Percentiles rank a stretch among this genome's conserved stretches.
phyloP scores from a whole-genome alignment of 2,329 filamentous ascomycete species.

The Grosmannia serpens region DNA sequence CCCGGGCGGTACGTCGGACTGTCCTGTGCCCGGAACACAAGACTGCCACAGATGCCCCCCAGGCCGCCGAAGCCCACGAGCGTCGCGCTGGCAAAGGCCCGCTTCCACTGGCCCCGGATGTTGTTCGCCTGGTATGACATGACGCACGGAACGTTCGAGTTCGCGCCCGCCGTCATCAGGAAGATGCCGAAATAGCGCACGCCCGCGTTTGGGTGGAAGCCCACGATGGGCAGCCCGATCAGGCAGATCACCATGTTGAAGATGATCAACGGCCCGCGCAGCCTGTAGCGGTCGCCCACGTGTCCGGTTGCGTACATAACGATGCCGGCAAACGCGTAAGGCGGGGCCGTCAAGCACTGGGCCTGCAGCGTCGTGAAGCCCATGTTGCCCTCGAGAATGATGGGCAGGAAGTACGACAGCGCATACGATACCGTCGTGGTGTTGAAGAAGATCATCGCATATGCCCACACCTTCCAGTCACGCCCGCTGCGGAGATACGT shows the following conservation, averaged over 20 bases:
- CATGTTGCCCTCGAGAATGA: conserved; percentile 55
- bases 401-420: conserved; percentile 67
- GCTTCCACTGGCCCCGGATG: conserved; percentile 80
- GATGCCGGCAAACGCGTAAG: conserved; percentile 53
- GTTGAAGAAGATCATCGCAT: conserved; percentile 49
- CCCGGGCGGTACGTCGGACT: conserved; percentile 41
- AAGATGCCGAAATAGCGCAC: conserved; percentile 67
- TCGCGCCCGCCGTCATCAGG: conserved; percentile 63
- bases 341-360: conserved; percentile 62
- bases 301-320: conserved; percentile 50
- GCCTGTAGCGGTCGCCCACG: conserved; percentile 53
- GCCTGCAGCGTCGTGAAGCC: conserved; percentile 51
- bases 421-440: conserved; percentile 64
- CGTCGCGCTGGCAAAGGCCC: conserved; percentile 65
- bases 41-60: conserved; percentile 63
- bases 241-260: conserved; percentile 44
- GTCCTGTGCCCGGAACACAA: conserved; percentile 56
- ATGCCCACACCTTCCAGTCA: conserved; percentile 51
- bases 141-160: conserved; percentile 62
- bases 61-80: conserved; percentile 67
- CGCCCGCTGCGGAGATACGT: conserved; percentile 34
- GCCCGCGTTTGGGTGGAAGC: conserved; percentile 43
- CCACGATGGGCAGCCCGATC: conserved; percentile 62
- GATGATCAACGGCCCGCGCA: conserved; percentile 55
- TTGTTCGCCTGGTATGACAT: conserved; percentile 83